Conservation (phyloP, 2,329 filamentous ascomycete species). For the Zymoseptoria brevis region DNA sequence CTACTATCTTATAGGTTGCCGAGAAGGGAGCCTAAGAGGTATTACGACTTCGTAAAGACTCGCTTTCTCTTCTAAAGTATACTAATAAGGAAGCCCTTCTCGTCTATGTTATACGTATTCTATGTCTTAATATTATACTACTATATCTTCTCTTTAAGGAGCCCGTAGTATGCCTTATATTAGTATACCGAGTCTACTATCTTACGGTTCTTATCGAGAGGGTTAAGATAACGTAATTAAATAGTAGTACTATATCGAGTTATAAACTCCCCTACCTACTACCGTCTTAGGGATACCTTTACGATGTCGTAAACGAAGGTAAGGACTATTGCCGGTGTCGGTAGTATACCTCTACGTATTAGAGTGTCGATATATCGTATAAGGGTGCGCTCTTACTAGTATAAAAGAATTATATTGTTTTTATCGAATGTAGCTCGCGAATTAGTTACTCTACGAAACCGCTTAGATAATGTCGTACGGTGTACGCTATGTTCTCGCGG, state of each 20-base stretch:
- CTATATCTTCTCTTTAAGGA: background rate
- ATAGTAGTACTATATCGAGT: too few species aligned
- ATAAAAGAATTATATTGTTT: background rate
- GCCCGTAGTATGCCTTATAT: background rate
- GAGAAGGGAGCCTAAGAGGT: too few species aligned
- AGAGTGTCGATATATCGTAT: background rate
- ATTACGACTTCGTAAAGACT: background rate
- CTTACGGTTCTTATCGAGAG: background rate
- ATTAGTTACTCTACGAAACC: too few species aligned
- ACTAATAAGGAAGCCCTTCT: background rate
- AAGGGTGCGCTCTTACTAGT: background rate
- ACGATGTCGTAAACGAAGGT: too few species aligned
- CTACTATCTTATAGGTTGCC: too few species aligned
- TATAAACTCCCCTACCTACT: too few species aligned
- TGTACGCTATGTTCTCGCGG: background rate
- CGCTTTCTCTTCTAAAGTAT: background rate
- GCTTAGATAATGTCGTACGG: too few species aligned
- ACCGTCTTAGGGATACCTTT: too few species aligned
- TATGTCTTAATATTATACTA: slow-evolving; percentile 1
- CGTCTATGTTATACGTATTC: slow-evolving; percentile 3
- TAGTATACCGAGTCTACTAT: too few species aligned
- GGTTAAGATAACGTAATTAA: too few species aligned
- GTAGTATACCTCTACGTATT: background rate
- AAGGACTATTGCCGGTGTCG: too few species aligned
- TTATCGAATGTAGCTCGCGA: background rate